phyloP scores from a whole-genome alignment of 345 rosid species.

The Firmiana major region DNA sequence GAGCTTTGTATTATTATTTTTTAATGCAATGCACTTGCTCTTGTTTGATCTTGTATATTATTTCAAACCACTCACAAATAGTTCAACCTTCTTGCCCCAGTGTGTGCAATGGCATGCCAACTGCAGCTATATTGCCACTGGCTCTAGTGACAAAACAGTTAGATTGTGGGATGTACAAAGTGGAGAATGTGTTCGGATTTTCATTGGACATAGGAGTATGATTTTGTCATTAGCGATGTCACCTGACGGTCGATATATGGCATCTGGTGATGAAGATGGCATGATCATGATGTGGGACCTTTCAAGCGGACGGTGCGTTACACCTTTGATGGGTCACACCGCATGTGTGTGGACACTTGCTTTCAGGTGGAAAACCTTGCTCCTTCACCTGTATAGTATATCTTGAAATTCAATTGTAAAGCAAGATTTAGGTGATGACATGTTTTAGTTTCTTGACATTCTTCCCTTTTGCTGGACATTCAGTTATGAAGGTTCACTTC shows the following conservation, averaged over 20 bases:
- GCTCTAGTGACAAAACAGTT: conserved; percentile 90
- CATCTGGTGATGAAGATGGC: conserved; percentile 98
- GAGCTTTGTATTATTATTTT: neutral
- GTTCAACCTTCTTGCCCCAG: conserved; percentile 39
- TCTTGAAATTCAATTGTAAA: neutral
- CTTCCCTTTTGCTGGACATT: conserved; percentile 13
- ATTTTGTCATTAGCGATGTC: conserved; percentile 86
- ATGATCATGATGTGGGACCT: conserved; percentile 98
- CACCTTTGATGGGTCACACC: conserved; percentile 88
- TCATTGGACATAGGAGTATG: conserved; percentile 80
- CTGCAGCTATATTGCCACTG: conserved; percentile 93
- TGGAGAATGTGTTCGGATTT: conserved; percentile 87
- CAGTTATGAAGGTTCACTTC: conserved; percentile 93
- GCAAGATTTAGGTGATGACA: neutral
- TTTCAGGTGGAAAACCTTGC: conserved; percentile 54
- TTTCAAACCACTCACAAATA: neutral
- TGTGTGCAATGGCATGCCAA: conserved; percentile 98
- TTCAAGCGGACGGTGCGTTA: conserved; percentile 84
- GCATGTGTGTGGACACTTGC: conserved; percentile 89
- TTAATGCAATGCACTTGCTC: neutral
- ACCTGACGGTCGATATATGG: conserved; percentile 95
- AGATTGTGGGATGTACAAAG: conserved; percentile 91
- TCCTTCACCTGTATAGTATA: neutral
- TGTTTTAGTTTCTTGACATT: neutral
- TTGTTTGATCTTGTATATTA: neutral